A percentile compares a stretch with the other conserved stretches of the same genome.
Evolutionary conservation across 495 filamentous ascomycete species (phyloP).

Genomic region (Aspergillus conjunctus): DNA sequence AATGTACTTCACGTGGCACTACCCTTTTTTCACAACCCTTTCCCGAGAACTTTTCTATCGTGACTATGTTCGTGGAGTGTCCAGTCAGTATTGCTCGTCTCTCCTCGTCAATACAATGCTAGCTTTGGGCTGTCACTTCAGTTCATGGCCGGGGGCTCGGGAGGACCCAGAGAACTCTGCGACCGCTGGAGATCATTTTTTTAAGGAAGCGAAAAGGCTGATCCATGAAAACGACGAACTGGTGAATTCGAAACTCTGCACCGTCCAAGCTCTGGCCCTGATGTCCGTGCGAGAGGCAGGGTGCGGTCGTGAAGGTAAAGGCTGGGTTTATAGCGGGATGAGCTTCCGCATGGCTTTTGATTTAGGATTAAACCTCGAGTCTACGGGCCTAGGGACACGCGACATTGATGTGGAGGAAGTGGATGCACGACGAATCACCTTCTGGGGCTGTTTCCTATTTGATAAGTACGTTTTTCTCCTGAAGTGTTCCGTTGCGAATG

Average conservation of each 20-base stretch:
- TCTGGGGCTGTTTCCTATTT: conserved; percentile 98
- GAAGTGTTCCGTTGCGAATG: conserved; percentile 9
- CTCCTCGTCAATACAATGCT: conserved; percentile 94
- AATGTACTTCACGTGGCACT: conserved; percentile 99
- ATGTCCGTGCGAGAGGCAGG: conserved; percentile 98
- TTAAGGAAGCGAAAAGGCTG: conserved; percentile 88
- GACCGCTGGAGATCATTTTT: conserved; percentile 96
- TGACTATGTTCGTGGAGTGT: conserved; percentile 73
- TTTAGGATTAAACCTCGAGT: conserved; percentile 88
- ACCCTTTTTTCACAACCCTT: conserved; percentile 91
- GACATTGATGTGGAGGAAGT: conserved; percentile 78
- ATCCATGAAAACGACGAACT: conserved; percentile 92
- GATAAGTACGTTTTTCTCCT: conserved; percentile 67
- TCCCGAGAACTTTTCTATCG: conserved; percentile 87
- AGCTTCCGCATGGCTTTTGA: conserved; percentile 98
- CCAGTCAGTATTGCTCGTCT: conserved; percentile 77
- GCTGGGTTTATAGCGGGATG: conserved; percentile 98
- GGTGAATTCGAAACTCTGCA: conserved; percentile 86
- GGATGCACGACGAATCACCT: conserved; percentile 87
- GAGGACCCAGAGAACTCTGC: conserved; percentile 69
- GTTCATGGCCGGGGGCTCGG: conserved; percentile 70
- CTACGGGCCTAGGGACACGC: conserved; percentile 59
- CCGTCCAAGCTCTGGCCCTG: conserved; percentile 88
- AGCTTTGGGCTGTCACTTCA: conserved; percentile 95
- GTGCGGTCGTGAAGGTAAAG: conserved; percentile 91